Conservation (phyloP, 176 grass and related monocot species). For the Oryza australiensis region DNA sequence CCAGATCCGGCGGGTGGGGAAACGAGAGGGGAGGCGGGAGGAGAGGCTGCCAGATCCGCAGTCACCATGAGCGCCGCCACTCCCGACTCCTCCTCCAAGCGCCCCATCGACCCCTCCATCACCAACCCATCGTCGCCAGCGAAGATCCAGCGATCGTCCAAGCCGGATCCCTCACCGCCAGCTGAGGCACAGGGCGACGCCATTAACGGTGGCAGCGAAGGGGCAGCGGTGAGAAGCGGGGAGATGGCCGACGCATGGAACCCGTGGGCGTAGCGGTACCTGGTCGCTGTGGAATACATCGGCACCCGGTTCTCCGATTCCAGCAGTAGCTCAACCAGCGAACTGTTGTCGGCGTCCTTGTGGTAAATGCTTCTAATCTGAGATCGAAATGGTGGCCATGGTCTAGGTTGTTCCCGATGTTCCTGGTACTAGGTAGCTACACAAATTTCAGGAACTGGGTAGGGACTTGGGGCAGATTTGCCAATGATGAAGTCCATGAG, state of each 20-base stretch:
- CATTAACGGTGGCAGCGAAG: background rate
- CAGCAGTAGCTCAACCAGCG: constrained; percentile 78
- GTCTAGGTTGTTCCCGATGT: background rate
- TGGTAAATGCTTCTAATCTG: constrained; percentile 47
- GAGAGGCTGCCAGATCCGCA: too few relatives aligned
- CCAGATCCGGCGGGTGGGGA: too few relatives aligned
- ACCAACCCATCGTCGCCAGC: constrained; percentile 1
- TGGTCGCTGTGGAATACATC: constrained; percentile 79
- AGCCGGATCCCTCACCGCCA: constrained; percentile 15
- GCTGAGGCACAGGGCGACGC: background rate
- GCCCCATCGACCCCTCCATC: constrained; percentile 25
- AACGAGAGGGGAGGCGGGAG: too few relatives aligned
- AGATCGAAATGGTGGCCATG: background rate
- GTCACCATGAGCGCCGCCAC: constrained; percentile 43
- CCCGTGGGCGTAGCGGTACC: constrained; percentile 74
- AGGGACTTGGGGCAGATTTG: too few relatives aligned
- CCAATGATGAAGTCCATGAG: too few relatives aligned
- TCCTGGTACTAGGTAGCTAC: background rate
- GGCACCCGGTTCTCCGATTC: constrained; percentile 85
- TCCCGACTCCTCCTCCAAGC: constrained; percentile 8
- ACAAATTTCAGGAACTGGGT: background rate
- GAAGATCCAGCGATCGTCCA: constrained; percentile 41
- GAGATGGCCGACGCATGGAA: constrained; percentile 37
- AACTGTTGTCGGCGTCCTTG: constrained; percentile 80
- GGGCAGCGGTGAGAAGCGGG: background rate